Conservation (phyloP, 257 asterid genomes). For the Fraxinus pennsylvanica region DNA sequence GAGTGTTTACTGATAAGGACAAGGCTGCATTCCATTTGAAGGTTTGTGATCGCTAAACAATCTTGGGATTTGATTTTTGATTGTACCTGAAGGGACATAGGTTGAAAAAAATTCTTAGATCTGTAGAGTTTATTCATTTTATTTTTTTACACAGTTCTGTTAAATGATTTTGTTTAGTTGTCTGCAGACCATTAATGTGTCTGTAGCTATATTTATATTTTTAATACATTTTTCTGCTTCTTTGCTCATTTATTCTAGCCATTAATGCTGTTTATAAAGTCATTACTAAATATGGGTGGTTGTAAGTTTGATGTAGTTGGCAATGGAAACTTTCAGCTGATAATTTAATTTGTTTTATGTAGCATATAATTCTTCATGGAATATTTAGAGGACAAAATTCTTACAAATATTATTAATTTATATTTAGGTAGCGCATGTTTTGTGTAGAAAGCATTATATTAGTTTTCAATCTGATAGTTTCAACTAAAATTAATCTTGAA, state of each 20-base stretch:
- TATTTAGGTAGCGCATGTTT: neutral
- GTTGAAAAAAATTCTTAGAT: neutral
- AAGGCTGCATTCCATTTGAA: slow-evolving; percentile 56
- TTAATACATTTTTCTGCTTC: neutral
- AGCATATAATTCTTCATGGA: neutral
- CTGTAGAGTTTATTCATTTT: neutral
- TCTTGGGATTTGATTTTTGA: neutral
- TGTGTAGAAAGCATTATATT: neutral
- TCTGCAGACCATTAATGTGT: neutral
- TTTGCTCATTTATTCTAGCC: neutral
- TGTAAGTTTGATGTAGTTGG: neutral
- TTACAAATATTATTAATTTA: neutral
- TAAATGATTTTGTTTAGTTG: neutral
- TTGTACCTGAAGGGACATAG: neutral
- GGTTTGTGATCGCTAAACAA: slow-evolving; percentile 26
- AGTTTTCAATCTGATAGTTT: neutral
- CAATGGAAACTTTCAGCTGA: neutral
- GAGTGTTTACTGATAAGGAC: slow-evolving; percentile 57
- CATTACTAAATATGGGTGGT: neutral
- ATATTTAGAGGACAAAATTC: neutral
- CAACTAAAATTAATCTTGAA: neutral
- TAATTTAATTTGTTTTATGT: neutral
- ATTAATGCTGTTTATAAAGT: neutral
- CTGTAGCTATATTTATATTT: neutral
- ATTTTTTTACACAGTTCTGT: neutral